Percentiles rank a stretch among this genome's conserved stretches.
phyloP scores from a whole-genome alignment of 1,139 yeast genomes.

The Saccharomyces hybrid region DNA sequence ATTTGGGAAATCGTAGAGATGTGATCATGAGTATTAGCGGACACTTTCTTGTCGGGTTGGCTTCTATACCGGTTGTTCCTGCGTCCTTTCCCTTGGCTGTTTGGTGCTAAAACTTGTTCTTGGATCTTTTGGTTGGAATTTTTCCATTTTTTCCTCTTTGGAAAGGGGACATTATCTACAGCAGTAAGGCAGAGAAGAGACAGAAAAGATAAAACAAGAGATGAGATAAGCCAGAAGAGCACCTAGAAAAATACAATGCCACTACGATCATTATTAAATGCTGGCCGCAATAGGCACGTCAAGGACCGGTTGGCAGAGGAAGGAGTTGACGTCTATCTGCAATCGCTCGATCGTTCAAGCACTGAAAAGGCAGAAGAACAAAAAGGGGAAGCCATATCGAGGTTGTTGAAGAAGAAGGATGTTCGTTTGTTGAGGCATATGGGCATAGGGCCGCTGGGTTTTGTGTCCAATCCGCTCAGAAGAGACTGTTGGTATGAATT shows the following conservation, averaged over 20 bases:
- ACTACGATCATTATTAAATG: neutral
- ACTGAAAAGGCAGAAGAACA: neutral
- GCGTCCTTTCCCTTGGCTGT: neutral
- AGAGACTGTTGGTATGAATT: constrained; percentile 19
- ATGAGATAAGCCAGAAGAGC: neutral
- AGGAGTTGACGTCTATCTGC: neutral
- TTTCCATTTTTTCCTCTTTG: neutral
- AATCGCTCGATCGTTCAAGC: neutral
- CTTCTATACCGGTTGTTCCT: neutral
- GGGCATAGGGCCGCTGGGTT: constrained; percentile 24
- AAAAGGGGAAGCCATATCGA: neutral
- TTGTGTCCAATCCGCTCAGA: constrained; percentile 18
- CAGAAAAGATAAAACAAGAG: neutral
- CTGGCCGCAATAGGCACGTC: neutral
- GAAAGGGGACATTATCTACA: neutral
- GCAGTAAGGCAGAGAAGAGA: neutral
- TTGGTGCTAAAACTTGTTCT: neutral
- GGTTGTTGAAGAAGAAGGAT: constrained; percentile 9
- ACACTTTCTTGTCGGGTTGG: neutral
- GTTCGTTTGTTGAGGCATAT: constrained; percentile 10
- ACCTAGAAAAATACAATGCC: neutral
- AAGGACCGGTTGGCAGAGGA: neutral
- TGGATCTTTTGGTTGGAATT: neutral
- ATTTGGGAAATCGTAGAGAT: neutral
- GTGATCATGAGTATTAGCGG: neutral